phyloP scores from a whole-genome alignment of 805 yeast species.

The Barnettozyma populi region DNA sequence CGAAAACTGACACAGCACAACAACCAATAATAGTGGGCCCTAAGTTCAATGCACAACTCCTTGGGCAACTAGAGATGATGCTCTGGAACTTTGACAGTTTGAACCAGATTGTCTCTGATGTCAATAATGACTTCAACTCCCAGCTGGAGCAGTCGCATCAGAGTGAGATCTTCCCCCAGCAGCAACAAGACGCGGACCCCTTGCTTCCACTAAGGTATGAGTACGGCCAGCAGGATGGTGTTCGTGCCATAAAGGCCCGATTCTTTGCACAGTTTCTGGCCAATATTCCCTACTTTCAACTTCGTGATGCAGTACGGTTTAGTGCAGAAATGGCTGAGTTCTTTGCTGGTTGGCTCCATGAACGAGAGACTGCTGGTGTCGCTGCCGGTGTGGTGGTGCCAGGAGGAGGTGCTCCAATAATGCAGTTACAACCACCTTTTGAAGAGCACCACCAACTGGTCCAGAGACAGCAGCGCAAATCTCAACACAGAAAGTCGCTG shows the following conservation, averaged over 20 bases:
- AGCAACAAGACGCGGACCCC: background rate
- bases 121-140: slow-evolving; percentile 15
- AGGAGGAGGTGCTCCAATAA: background rate
- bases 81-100: slow-evolving; percentile 12
- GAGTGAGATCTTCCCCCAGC: background rate
- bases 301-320: slow-evolving; percentile 5
- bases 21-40: background rate
- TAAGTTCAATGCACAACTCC: background rate
- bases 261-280: slow-evolving; percentile 8
- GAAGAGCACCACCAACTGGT: background rate
- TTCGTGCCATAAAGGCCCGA: background rate
- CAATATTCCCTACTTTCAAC: slow-evolving; percentile 8
- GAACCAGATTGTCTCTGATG: slow-evolving; percentile 14
- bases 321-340: slow-evolving; percentile 1
- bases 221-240: background rate
- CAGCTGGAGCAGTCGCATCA: slow-evolving; percentile 8
- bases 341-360: background rate
- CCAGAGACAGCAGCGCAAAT: background rate
- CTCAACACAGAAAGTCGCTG: background rate
- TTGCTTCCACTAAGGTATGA: slow-evolving; percentile 5
- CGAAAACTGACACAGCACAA: background rate
- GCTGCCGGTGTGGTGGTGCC: slow-evolving; percentile 1
- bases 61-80: slow-evolving; percentile 11
- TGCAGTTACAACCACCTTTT: background rate
- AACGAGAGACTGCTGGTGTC: slow-evolving; percentile 8